Percentiles rank a stretch among this genome's conserved stretches.
Conservation (phyloP, 768 basidiomycete genomes). For the Tricholoma matsutake region DNA sequence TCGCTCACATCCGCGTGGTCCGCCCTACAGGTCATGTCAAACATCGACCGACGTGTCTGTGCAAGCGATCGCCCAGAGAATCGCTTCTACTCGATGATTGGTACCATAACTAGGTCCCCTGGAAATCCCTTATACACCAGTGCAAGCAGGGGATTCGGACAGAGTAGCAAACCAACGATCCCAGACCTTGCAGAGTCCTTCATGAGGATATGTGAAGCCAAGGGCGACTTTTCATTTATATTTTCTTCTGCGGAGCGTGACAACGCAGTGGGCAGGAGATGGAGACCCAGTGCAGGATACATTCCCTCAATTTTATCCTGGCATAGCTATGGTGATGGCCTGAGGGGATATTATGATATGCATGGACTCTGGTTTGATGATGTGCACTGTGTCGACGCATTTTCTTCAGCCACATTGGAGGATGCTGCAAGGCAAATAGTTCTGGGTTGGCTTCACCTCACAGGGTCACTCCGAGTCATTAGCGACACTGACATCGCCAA, state of each 20-base stretch:
- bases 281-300: neutral
- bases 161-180: neutral
- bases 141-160: neutral
- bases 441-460: neutral
- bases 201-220: neutral
- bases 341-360: neutral
- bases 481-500: too few relatives aligned
- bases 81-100: neutral
- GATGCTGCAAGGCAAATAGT: neutral
- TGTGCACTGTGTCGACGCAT: neutral
- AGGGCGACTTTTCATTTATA: neutral
- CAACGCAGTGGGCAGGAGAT: neutral
- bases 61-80: neutral
- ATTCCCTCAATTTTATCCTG: neutral
- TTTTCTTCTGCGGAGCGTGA: neutral
- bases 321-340: neutral
- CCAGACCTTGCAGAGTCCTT: neutral
- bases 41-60: neutral
- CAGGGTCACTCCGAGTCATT: too few relatives aligned
- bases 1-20: neutral
- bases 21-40: neutral
- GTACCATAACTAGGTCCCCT: neutral
- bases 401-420: neutral
- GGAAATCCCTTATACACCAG: too few relatives aligned
- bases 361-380: neutral